Evolutionary conservation across 1,284 basidiomycete genomes (phyloP).

Genomic region (Lignosus rhinocerotis): DNA sequence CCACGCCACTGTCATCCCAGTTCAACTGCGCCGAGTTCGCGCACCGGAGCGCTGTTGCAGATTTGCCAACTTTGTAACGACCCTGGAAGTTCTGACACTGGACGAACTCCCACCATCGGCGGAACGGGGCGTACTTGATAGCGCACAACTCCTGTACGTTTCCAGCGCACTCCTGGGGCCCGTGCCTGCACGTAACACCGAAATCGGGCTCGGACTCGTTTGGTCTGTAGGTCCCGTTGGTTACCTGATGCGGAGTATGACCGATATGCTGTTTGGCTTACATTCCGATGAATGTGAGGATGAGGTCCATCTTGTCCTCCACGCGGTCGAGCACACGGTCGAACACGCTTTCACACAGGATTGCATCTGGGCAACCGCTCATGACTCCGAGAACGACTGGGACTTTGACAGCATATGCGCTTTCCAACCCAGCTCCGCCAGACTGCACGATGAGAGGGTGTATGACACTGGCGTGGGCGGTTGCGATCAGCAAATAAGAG

Average conservation of each 20-base stretch:
- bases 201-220: slow-evolving; percentile 65
- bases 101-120: slow-evolving; percentile 73
- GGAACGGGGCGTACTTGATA: slow-evolving; percentile 50
- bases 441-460: slow-evolving; percentile 31
- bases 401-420: slow-evolving; percentile 46
- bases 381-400: slow-evolving; percentile 68
- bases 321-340: slow-evolving; percentile 68
- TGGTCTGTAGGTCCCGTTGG: slow-evolving; percentile 42
- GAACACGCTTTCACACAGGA: slow-evolving; percentile 78
- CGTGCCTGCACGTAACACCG: slow-evolving; percentile 80
- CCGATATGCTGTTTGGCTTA: slow-evolving; percentile 38
- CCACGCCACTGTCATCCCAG: slow-evolving; percentile 64
- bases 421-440: slow-evolving; percentile 11
- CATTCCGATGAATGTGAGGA: slow-evolving; percentile 74
- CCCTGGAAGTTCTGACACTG: slow-evolving; percentile 79
- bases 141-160: slow-evolving; percentile 87
- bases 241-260: neutral
- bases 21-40: slow-evolving; percentile 63
- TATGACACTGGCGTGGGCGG: neutral
- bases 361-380: slow-evolving; percentile 77
- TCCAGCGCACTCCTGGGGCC: slow-evolving; percentile 78
- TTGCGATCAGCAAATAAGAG: neutral
- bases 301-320: slow-evolving; percentile 66
- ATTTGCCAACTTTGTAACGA: slow-evolving; percentile 60
- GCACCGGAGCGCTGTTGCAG: slow-evolving; percentile 67